These are phyloP conservation scores for Podospora bellae-mahoneyi DNA, from an alignment of 495 filamentous ascomycete species.

Conservation along the genomic window DNA sequence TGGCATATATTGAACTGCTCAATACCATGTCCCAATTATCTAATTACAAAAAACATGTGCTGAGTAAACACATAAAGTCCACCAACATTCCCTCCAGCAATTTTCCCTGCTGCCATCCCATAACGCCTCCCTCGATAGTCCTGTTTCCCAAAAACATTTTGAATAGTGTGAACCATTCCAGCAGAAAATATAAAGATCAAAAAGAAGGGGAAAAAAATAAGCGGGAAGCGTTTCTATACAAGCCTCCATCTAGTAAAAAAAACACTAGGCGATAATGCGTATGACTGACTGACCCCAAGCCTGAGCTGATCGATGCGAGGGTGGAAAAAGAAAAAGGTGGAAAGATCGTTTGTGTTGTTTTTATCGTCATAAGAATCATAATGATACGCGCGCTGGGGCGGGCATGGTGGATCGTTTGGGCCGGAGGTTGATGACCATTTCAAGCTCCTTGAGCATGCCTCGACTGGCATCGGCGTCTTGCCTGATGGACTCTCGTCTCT, in stretches of 20 bases:
- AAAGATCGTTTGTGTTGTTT: conserved; percentile 16
- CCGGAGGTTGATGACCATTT: conserved; percentile 78
- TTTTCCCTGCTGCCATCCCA: conserved; percentile 5
- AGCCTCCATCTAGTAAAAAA: conserved; percentile 14
- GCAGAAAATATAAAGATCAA: neutral
- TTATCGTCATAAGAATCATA: conserved; percentile 33
- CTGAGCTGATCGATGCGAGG: conserved; percentile 1
- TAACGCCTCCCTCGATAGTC: conserved; percentile 17
- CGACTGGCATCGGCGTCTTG: conserved; percentile 76
- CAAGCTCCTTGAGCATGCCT: conserved; percentile 86
- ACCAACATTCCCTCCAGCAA: neutral
- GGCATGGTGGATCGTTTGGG: conserved; percentile 42
- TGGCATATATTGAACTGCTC: conserved; percentile 1
- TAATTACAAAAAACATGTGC: conserved; percentile 23
- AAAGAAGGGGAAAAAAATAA: neutral
- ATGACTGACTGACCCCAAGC: conserved; percentile 8
- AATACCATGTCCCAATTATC: conserved; percentile 13
- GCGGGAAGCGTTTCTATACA: conserved; percentile 20
- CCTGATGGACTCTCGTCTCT: conserved; percentile 59
- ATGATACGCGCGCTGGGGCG: conserved; percentile 29
- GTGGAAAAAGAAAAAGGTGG: conserved; percentile 14
- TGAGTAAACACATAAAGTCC: conserved; percentile 10
- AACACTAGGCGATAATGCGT: conserved; percentile 2
- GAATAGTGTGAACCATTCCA: conserved; percentile 9
- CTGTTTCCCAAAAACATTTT: conserved; percentile 3